Percentiles rank a stretch among this genome's conserved stretches.
These are phyloP conservation scores for Geum urbanum DNA, from an alignment of 306 rosid species.

Conservation along the genomic window DNA sequence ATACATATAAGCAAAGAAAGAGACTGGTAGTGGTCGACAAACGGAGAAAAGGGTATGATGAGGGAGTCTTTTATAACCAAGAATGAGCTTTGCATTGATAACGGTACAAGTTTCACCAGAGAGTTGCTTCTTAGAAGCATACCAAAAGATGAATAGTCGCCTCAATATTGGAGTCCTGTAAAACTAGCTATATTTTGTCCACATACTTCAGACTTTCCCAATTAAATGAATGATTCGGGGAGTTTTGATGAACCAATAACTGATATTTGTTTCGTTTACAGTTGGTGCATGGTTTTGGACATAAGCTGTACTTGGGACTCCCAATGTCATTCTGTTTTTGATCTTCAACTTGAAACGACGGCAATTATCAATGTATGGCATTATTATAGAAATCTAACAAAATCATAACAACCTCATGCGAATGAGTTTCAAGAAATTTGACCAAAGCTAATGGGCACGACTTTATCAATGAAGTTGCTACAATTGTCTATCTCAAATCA, in stretches of 20 bases:
- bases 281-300: not conserved
- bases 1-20: not conserved
- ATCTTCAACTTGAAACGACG: not conserved
- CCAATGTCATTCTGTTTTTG: not conserved
- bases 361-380: not conserved
- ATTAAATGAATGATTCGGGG: no score
- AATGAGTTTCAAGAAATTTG: not conserved
- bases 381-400: conserved; percentile 3
- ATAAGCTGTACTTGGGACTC: not conserved
- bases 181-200: no score
- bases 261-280: not conserved
- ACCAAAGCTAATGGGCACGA: conserved; percentile 12
- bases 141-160: not conserved
- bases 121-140: not conserved
- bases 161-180: no score
- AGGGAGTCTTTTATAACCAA: no score
- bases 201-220: no score
- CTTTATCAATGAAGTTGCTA: not conserved
- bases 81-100: not conserved
- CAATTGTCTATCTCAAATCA: no score
- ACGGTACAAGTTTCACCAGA: not conserved
- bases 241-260: no score
- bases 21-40: not conserved
- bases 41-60: not conserved
- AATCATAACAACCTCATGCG: conserved; percentile 6